Conservation (phyloP, 2,329 filamentous ascomycete genomes). For the Fusarium coffeatum region DNA sequence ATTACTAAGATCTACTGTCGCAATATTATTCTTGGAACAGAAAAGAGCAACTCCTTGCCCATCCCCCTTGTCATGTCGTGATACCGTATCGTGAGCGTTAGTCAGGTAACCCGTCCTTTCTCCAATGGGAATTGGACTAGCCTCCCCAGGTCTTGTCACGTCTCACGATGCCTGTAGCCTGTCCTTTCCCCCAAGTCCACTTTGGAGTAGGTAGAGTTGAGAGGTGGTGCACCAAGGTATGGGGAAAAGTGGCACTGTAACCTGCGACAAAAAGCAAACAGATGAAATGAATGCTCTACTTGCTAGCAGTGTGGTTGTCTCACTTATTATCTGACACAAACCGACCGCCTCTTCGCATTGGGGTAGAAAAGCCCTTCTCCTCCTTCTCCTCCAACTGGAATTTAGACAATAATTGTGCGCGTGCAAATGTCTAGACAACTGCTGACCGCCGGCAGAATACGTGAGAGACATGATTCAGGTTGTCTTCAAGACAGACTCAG, state of each 20-base stretch:
- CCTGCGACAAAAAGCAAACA: not conserved
- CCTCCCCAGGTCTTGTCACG: conserved; percentile 24
- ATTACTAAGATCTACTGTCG: not conserved
- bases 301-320: not conserved
- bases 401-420: conserved; percentile 1
- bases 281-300: not conserved
- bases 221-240: not conserved
- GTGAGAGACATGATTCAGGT: conserved; percentile 15
- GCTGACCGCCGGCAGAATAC: not conserved
- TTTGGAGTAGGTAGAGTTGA: not conserved
- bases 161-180: conserved; percentile 35
- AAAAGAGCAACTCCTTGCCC: conserved; percentile 10
- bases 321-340: conserved; percentile 24
- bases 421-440: conserved; percentile 5
- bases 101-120: conserved; percentile 9
- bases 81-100: conserved; percentile 18
- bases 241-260: conserved; percentile 9
- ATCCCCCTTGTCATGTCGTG: conserved; percentile 13
- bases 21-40: not conserved
- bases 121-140: not conserved
- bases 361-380: not conserved
- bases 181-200: not conserved
- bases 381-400: conserved; percentile 21
- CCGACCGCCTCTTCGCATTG: conserved; percentile 23
- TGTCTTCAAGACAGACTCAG: not conserved